phyloP scores from a whole-genome alignment of 306 rosid species.

The Medicago ruthenica region DNA sequence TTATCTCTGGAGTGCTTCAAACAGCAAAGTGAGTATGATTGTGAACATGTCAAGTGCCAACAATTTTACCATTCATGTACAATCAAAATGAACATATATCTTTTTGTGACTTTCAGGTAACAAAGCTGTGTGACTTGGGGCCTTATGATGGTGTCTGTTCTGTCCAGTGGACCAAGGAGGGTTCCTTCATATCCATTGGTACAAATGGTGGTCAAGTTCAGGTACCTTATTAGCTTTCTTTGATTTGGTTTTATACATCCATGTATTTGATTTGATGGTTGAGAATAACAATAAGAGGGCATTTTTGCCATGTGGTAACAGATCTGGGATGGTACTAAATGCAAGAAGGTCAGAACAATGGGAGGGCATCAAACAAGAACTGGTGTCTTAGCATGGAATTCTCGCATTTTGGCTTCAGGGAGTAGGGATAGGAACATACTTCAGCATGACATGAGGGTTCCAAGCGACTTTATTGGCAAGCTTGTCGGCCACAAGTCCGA shows the following conservation, averaged over 20 bases:
- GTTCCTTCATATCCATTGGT: constrained; percentile 91
- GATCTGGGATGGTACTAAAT: constrained; percentile 94
- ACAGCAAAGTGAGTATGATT: constrained; percentile 76
- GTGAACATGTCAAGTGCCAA: not conserved
- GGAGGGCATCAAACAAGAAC: constrained; percentile 99
- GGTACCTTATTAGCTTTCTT: constrained; percentile 53
- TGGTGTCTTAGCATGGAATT: constrained; percentile 96
- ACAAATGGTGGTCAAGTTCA: constrained; percentile 95
- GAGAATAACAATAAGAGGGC: constrained; percentile 18
- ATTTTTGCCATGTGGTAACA: constrained; percentile 31
- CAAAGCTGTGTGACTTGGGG: constrained; percentile 94
- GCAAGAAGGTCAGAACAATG: constrained; percentile 96
- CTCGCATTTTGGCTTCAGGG: constrained; percentile 90
- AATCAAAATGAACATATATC: not conserved
- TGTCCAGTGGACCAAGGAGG: constrained; percentile 96
- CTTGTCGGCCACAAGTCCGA: constrained; percentile 99
- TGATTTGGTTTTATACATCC: not conserved
- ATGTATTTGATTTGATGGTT: constrained; percentile 18
- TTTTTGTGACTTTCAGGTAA: constrained; percentile 64
- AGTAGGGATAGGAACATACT: constrained; percentile 93
- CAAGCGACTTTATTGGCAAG: constrained; percentile 72
- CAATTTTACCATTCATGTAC: not conserved
- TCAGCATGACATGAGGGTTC: constrained; percentile 94
- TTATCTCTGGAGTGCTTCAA: constrained; percentile 96
- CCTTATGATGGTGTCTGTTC: constrained; percentile 96